A percentile compares a stretch with the other conserved stretches of the same genome.
phyloP scores from a whole-genome alignment of 2,329 filamentous ascomycete species.

The Diaporthe caulivora region DNA sequence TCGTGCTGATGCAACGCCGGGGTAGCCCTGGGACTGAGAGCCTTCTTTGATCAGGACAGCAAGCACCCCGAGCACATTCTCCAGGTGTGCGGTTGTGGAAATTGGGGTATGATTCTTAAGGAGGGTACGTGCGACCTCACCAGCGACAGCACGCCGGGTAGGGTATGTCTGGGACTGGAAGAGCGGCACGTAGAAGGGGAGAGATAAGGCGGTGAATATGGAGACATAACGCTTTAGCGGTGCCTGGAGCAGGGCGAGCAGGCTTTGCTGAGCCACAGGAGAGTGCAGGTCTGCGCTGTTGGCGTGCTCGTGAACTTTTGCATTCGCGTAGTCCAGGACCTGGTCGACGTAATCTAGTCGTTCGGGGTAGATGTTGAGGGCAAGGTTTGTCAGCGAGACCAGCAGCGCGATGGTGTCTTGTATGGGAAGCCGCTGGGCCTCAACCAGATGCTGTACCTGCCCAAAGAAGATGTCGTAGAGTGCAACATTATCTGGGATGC shows the following conservation, averaged over 20 bases:
- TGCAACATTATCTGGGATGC: conserved; percentile 82
- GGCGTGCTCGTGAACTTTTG: conserved; percentile 88
- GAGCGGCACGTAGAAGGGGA: conserved; percentile 92
- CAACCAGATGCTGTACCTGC: conserved; percentile 93
- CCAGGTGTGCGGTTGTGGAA: conserved; percentile 81
- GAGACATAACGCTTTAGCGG: conserved; percentile 92
- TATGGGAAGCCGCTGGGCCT: conserved; percentile 89
- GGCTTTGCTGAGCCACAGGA: conserved; percentile 85
- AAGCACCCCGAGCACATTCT: conserved; percentile 88
- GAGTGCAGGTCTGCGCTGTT: conserved; percentile 98
- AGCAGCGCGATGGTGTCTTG: conserved; percentile 94
- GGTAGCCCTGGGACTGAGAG: conserved; percentile 87
- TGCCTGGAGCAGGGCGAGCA: conserved; percentile 89
- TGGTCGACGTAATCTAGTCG: conserved; percentile 95
- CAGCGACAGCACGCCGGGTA: conserved; percentile 89
- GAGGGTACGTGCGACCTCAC: conserved; percentile 86
- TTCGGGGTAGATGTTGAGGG: conserved; percentile 95
- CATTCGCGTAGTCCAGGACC: conserved; percentile 87
- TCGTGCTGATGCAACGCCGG: conserved; percentile 82
- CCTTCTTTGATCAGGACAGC: conserved; percentile 96
- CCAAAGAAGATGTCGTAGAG: conserved; percentile 98
- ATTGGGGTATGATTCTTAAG: conserved; percentile 86
- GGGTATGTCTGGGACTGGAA: conserved; percentile 93
- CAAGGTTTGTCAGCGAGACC: conserved; percentile 93
- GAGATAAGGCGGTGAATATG: conserved; percentile 93